Evolutionary conservation across 2,329 filamentous ascomycete genomes (phyloP).

Genomic region (Sporothrix curviconia): DNA sequence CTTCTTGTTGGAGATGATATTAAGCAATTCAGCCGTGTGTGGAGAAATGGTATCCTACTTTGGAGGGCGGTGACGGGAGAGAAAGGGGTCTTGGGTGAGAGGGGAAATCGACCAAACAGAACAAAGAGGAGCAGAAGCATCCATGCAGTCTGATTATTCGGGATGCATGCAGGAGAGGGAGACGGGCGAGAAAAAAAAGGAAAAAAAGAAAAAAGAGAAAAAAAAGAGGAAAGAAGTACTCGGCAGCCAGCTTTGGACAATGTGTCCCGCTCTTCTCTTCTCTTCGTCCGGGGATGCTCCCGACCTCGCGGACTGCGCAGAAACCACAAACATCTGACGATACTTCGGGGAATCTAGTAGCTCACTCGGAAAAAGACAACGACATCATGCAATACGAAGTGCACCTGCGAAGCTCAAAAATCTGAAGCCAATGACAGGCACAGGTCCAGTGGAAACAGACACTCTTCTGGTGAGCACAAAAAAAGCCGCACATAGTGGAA

Average conservation of each 20-base stretch:
- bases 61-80: background rate
- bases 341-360: background rate
- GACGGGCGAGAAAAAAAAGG: background rate
- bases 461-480: too few relatives aligned
- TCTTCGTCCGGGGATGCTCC: too few relatives aligned
- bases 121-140: background rate
- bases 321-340: slow-evolving; percentile 3
- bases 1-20: background rate
- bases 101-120: background rate
- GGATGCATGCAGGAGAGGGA: slow-evolving; percentile 1
- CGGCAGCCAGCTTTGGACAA: background rate
- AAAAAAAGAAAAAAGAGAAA: too few relatives aligned
- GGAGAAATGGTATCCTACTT: background rate
- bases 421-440: slow-evolving; percentile 18
- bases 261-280: background rate
- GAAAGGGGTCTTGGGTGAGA: too few relatives aligned
- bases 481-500: slow-evolving; percentile 1
- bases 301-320: background rate
- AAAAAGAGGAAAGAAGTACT: too few relatives aligned
- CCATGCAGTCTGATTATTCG: background rate
- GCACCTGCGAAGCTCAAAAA: too few relatives aligned
- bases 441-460: background rate
- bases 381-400: too few relatives aligned
- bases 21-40: background rate
- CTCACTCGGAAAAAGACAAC: too few relatives aligned